Percentiles rank a stretch among this genome's conserved stretches.
These are phyloP conservation scores for Gymnopus androsaceus DNA, from an alignment of 1,284 basidiomycete species.

Conservation along the genomic window DNA sequence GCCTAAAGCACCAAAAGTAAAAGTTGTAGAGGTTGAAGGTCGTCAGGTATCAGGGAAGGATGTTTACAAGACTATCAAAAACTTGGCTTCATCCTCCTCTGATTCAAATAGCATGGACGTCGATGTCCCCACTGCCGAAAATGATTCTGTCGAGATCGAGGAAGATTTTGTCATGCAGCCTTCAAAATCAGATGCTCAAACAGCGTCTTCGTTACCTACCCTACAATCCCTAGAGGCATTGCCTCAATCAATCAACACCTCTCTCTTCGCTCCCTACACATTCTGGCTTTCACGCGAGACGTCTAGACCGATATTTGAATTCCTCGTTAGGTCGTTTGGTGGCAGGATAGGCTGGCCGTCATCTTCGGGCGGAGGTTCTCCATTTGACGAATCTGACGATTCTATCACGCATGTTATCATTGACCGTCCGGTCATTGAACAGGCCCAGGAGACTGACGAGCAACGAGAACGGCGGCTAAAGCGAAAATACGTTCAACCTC, in stretches of 20 bases:
- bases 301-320: constrained; percentile 92
- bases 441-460: constrained; percentile 52
- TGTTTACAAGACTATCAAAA: constrained; percentile 75
- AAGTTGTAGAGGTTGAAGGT: constrained; percentile 52
- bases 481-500: constrained; percentile 93
- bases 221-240: constrained; percentile 72
- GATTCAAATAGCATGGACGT: constrained; percentile 38
- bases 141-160: constrained; percentile 45
- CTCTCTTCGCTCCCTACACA: constrained; percentile 84
- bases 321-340: constrained; percentile 90
- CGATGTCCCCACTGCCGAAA: constrained; percentile 39
- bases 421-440: constrained; percentile 76
- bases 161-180: constrained; percentile 74
- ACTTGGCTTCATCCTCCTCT: constrained; percentile 42
- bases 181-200: constrained; percentile 60
- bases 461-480: constrained; percentile 66
- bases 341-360: constrained; percentile 89
- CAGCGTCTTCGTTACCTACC: constrained; percentile 68
- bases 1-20: constrained; percentile 20
- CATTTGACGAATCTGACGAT: constrained; percentile 71
- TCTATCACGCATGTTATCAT: constrained; percentile 96
- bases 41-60: constrained; percentile 68
- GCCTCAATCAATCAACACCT: constrained; percentile 52
- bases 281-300: constrained; percentile 97
- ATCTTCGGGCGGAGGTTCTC: constrained; percentile 83